A percentile compares a stretch with the other conserved stretches of the same genome.
Evolutionary conservation across 1,284 basidiomycete species (phyloP).

Genomic region (Sanghuangporus weigelae): DNA sequence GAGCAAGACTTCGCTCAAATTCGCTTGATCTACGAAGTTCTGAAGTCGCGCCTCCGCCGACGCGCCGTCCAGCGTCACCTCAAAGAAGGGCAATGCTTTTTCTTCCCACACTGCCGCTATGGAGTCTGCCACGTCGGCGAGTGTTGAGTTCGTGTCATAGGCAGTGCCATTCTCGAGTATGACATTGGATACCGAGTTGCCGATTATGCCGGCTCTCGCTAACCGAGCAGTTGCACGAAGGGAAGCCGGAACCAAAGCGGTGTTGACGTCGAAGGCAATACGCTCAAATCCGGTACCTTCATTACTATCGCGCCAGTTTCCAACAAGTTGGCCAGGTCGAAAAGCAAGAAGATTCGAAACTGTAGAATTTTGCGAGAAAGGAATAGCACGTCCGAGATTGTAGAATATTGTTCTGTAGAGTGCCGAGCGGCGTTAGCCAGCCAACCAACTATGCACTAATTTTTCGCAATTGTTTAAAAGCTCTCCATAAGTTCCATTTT

Average conservation of each 20-base stretch:
- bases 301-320: slow-evolving; percentile 48
- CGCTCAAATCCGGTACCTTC: slow-evolving; percentile 41
- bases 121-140: slow-evolving; percentile 27
- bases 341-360: slow-evolving; percentile 30
- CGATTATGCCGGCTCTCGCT: slow-evolving; percentile 30
- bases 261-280: slow-evolving; percentile 45
- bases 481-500: slow-evolving; percentile 33
- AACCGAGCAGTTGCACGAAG: slow-evolving; percentile 38
- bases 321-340: slow-evolving; percentile 31
- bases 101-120: slow-evolving; percentile 36
- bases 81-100: slow-evolving; percentile 36
- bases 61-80: slow-evolving; percentile 30
- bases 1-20: slow-evolving; percentile 31
- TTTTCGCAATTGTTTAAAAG: slow-evolving; percentile 30
- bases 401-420: slow-evolving; percentile 22
- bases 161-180: not conserved
- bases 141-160: slow-evolving; percentile 21
- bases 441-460: slow-evolving; percentile 22
- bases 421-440: not conserved
- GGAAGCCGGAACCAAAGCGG: slow-evolving; percentile 43
- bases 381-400: slow-evolving; percentile 24
- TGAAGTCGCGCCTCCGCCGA: slow-evolving; percentile 31
- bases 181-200: not conserved
- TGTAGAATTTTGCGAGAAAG: slow-evolving; percentile 30
- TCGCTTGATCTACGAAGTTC: slow-evolving; percentile 35